Evolutionary conservation across 2,329 filamentous ascomycete genomes (phyloP).

Genomic region (Alternaria sp.): DNA sequence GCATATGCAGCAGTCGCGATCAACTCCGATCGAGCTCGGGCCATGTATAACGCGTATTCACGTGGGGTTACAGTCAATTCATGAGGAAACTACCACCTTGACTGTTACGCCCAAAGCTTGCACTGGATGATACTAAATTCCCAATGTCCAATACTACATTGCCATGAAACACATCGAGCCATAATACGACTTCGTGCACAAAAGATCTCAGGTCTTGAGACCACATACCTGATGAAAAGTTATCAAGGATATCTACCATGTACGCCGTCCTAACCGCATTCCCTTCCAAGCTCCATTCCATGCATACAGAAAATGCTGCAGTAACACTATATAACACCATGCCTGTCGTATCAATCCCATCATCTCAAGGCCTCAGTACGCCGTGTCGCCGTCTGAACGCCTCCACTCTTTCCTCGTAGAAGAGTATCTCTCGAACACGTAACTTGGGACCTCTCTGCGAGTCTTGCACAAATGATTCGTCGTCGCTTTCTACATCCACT

Average conservation of each 20-base stretch:
- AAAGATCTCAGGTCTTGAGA: constrained; percentile 2
- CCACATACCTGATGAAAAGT: constrained; percentile 17
- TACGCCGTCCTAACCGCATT: constrained; percentile 24
- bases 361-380: constrained; percentile 37
- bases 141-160: constrained; percentile 17
- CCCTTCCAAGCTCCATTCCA: constrained; percentile 14
- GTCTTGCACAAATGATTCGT: constrained; percentile 62
- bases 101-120: not conserved
- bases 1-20: constrained; percentile 17
- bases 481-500: constrained; percentile 55
- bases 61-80: constrained; percentile 16
- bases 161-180: constrained; percentile 7
- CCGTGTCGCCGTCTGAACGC: constrained; percentile 78
- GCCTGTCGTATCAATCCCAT: constrained; percentile 9
- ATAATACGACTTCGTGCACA: constrained; percentile 5
- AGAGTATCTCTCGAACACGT: constrained; percentile 78
- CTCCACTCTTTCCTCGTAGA: constrained; percentile 79
- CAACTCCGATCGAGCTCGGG: constrained; percentile 16
- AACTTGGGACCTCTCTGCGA: constrained; percentile 62
- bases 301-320: constrained; percentile 15
- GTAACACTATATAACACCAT: constrained; percentile 14
- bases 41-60: constrained; percentile 26
- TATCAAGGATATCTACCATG: constrained; percentile 27
- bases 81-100: not conserved
- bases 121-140: not conserved